Evolutionary conservation across 257 asterid genomes (phyloP), one percentile per base, ranked within the genome.

Genomic region (Capsicum baccatum): DNA sequence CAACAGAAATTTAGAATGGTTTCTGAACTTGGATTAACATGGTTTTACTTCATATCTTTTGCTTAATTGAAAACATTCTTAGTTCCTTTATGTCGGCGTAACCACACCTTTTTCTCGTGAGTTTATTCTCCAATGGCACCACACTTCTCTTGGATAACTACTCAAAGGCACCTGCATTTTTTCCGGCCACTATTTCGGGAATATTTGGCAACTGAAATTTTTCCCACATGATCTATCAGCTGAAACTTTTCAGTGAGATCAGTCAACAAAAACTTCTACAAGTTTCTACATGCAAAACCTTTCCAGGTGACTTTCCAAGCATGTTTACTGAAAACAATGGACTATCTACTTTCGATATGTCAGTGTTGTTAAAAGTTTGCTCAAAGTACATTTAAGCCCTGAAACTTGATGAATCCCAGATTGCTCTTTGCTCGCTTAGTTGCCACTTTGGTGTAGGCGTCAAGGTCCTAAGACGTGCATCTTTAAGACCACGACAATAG

Each of bases 211-310:
- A 74, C 62, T 12, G 60, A 74, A 50, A 50, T 74, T 26, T 74
- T 44, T 50, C 62, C 37, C 5, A 39, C 78, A 74, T 71, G 44
- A 74, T 48, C 60, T 50, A 50, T 13, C 80, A 74, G 44, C 80
- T 50, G 44, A 50, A 74, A 74, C 60, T 19, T 74, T 74, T 74
- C 62, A 2, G 13, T 54, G 42, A 74, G 62, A 21, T 50, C 62
- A 74, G 81, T 42, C 44, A 50, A 74, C 44, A 26, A 74, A 74
- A 74, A 74, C 62, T 74, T 74, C 21, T 21, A 19, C 81, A 74
- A 74, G 19, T 19, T 74, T 74, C 81, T 69, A 39, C 19, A 74
- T 6, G 16, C 44, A 50, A 74, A 74, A 74, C 81, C 81, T 55
- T 74, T 60, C 19, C 19, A 74, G 13, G 13, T 69, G 11, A 39